These are phyloP conservation scores for barrel medic (Medicago truncatula) DNA, from an alignment of 306 rosid species.

Conservation along the genomic window DNA sequence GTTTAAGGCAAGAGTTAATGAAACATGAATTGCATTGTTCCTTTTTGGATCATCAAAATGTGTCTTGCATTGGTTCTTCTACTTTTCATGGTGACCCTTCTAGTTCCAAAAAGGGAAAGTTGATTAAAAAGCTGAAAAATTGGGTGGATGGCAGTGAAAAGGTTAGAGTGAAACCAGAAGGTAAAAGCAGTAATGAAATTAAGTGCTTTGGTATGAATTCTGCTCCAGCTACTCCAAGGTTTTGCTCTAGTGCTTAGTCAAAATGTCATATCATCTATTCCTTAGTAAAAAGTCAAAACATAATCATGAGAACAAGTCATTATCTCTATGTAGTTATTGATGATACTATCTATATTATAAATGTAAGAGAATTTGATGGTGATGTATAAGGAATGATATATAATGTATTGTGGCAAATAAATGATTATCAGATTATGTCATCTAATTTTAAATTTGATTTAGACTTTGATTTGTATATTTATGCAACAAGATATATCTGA, in stretches of 20 bases:
- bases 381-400: background rate
- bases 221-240: slow-evolving; percentile 45
- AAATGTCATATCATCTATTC: background rate
- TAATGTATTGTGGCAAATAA: slow-evolving; percentile 11
- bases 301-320: slow-evolving; percentile 4
- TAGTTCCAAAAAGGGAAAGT: slow-evolving; percentile 49
- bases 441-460: background rate
- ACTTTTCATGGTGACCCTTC: slow-evolving; percentile 32
- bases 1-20: slow-evolving; percentile 55
- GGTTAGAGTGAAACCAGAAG: slow-evolving; percentile 52
- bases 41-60: slow-evolving; percentile 40
- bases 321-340: background rate
- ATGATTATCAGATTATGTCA: background rate
- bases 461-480: background rate
- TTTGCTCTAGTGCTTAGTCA: slow-evolving; percentile 60
- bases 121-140: slow-evolving; percentile 54
- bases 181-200: slow-evolving; percentile 43
- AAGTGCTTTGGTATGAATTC: slow-evolving; percentile 43
- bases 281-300: background rate
- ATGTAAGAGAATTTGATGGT: slow-evolving; percentile 7
- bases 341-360: slow-evolving; percentile 11
- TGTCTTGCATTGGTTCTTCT: slow-evolving; percentile 46
- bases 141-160: slow-evolving; percentile 70
- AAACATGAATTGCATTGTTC: slow-evolving; percentile 51
- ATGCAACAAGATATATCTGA: background rate